Percentiles rank a stretch among this genome's conserved stretches.
These are phyloP conservation scores for Yarrowia deformans DNA, from an alignment of 805 yeast species.

Conservation along the genomic window DNA sequence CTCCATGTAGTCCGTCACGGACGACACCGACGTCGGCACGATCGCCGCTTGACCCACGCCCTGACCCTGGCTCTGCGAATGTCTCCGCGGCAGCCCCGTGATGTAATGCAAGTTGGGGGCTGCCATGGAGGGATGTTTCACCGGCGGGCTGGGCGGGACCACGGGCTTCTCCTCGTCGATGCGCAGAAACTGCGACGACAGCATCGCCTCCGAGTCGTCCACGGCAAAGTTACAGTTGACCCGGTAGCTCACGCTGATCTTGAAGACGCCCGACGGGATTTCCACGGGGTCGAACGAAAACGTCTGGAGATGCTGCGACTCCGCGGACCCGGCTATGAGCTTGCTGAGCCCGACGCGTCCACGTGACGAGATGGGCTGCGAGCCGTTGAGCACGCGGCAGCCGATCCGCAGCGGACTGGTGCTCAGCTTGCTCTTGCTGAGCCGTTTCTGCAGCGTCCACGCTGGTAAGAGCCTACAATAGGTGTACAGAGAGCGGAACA, in stretches of 20 bases:
- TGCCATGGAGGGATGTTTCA: conserved; percentile 67
- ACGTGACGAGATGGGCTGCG: conserved; percentile 75
- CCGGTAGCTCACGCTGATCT: conserved; percentile 81
- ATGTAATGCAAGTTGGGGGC: conserved; percentile 45
- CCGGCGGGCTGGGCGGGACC: conserved; percentile 51
- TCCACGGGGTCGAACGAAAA: conserved; percentile 68
- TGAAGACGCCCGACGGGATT: conserved; percentile 76
- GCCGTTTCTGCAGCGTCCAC: conserved; percentile 60
- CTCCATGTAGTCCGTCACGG: conserved; percentile 22
- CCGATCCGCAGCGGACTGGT: conserved; percentile 58
- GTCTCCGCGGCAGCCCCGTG: conserved; percentile 34
- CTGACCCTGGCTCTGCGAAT: conserved; percentile 10
- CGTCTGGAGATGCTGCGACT: conserved; percentile 10
- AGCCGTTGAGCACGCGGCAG: conserved; percentile 72
- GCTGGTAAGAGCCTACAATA: conserved; percentile 74
- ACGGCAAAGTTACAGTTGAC: conserved; percentile 71
- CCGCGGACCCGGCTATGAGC: conserved; percentile 54
- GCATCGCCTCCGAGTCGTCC: conserved; percentile 68
- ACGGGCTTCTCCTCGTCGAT: conserved; percentile 52
- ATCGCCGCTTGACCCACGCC: conserved; percentile 8
- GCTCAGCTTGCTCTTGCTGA: conserved; percentile 53
- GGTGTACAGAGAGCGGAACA: conserved; percentile 77
- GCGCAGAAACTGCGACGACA: conserved; percentile 63
- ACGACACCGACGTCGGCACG: conserved; percentile 20
- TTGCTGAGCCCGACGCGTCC: conserved; percentile 82